Conservation (phyloP, 305 asterid genomes). For the Fraxinus xanthoxyloides region DNA sequence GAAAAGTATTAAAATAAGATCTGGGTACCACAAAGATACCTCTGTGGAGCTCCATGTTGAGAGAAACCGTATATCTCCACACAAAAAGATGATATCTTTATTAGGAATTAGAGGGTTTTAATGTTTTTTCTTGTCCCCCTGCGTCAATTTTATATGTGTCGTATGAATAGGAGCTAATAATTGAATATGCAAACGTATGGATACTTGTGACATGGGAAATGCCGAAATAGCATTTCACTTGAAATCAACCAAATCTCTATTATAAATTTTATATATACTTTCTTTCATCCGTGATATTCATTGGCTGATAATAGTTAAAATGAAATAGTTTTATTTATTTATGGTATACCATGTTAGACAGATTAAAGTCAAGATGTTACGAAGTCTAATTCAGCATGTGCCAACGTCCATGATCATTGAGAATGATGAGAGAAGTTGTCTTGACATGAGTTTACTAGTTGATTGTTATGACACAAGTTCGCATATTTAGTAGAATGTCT, state of each 20-base stretch:
- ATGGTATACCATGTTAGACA: background rate
- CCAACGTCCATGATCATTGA: background rate
- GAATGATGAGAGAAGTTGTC: background rate
- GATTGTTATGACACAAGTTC: background rate
- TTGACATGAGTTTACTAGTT: background rate
- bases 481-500: background rate
- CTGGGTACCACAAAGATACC: conserved; percentile 49
- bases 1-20: conserved; percentile 35
- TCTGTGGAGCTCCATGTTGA: conserved; percentile 52
- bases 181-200: background rate
- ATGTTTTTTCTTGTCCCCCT: background rate
- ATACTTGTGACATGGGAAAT: background rate
- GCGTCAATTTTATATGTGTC: background rate
- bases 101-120: background rate
- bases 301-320: background rate
- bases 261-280: background rate
- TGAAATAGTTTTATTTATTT: background rate
- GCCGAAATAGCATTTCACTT: background rate
- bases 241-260: background rate
- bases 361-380: background rate
- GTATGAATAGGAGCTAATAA: background rate
- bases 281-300: background rate
- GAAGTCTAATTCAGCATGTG: background rate
- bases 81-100: conserved; percentile 9
- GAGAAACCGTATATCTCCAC: conserved; percentile 42